These are phyloP conservation scores for Puccinia hordei DNA, from an alignment of 1,284 basidiomycete genomes.

Conservation along the genomic window DNA sequence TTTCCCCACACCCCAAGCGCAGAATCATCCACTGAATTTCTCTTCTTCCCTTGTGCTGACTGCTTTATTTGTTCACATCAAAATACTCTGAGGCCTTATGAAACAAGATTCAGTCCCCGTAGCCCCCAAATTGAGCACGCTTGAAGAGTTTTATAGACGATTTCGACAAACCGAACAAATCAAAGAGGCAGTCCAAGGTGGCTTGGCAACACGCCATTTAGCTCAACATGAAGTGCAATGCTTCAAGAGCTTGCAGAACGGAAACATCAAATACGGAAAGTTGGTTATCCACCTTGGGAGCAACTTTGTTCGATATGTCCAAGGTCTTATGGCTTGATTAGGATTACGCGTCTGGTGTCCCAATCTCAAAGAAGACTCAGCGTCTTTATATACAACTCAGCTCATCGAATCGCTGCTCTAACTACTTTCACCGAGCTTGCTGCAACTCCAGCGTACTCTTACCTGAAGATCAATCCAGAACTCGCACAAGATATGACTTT, in stretches of 20 bases:
- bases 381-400: no score
- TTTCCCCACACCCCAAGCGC: not conserved
- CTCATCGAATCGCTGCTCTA: no score
- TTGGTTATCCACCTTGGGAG: conserved; percentile 22
- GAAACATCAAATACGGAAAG: not conserved
- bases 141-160: conserved; percentile 25
- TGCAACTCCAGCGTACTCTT: not conserved
- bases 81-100: conserved; percentile 36
- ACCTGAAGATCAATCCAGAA: conserved; percentile 16
- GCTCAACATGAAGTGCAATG: not conserved
- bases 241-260: not conserved
- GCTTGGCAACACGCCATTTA: not conserved
- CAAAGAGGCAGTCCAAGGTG: not conserved
- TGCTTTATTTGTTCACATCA: conserved; percentile 32
- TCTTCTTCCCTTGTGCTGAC: not conserved
- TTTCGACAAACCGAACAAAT: conserved; percentile 20
- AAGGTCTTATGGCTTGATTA: no score
- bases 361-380: no score
- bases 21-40: not conserved
- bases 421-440: conserved; percentile 27
- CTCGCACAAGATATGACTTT: not conserved
- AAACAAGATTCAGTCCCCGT: conserved; percentile 29
- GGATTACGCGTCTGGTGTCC: no score
- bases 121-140: not conserved
- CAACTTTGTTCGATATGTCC: conserved; percentile 17